Evolutionary conservation across 2,329 filamentous ascomycete species (phyloP), one percentile per base, ranked within the genome.

Genomic region (Teratosphaeria gauchensis): DNA sequence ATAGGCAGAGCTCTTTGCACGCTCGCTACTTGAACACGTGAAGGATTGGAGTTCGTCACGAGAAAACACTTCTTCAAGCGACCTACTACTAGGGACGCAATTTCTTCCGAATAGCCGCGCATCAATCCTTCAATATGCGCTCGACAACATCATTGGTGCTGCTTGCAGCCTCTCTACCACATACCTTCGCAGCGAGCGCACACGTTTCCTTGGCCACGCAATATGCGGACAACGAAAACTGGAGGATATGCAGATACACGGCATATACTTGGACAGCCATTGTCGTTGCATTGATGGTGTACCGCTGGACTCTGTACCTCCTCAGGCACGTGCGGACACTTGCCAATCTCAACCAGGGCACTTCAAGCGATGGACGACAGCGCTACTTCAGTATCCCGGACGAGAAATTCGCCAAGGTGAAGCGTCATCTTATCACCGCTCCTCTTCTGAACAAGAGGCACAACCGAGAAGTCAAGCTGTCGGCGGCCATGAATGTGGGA

Each of bases 321-420:
- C 77, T 83, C 59, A 83, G 81, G 64, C 87, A 94, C 69, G 77
- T 92, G 42, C 84, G 91, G 63, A 86, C 83, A 30, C 79, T 95
- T 52, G 81, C 87, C 51, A 90, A 86, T 68, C 81, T 96, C 64
- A 86, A 83, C 75, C 90, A 90, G 75, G 87, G 89, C 63, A 86
- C 80, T 1, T 62, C 65, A n/a, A 65, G 62, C 61, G 68, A 71
- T 54, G 69, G 69, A 51, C 66, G 68, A 51, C 91, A 96, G 72
- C 80, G 82, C 61, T 96, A 90, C 76, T 96, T 92, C 70, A 81
- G 85, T 53, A 76, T 78, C 28, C 81, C 87, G 5, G 87, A 89
- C 62, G 65, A 68, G 55, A 66, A 65, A 33, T 77, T 72, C 59
- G 74, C 76, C 54, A 69, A 64, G 55, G 72, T 79, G 68, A 80